Evolutionary conservation across 495 filamentous ascomycete genomes (phyloP).

Genomic region (Hyaloscypha bicolor): DNA sequence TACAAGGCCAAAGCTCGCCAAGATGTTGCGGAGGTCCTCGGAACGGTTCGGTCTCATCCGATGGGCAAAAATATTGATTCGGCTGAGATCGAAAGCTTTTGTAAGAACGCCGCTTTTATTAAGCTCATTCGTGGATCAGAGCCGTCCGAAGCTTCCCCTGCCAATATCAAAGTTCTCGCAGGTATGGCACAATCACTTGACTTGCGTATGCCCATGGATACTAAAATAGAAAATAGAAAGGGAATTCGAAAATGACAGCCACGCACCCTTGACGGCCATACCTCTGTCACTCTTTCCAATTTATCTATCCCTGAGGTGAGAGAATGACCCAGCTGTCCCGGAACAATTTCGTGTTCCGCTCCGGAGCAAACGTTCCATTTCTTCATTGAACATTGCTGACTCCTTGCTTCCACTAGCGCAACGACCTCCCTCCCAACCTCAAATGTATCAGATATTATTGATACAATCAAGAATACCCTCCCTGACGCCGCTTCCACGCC

Average conservation of each 20-base stretch:
- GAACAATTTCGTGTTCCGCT: background rate
- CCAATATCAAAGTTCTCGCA: slow-evolving; percentile 22
- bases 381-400: background rate
- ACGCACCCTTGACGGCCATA: slow-evolving; percentile 37
- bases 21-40: slow-evolving; percentile 77
- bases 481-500: slow-evolving; percentile 48
- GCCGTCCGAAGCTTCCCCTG: slow-evolving; percentile 36
- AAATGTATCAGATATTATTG: slow-evolving; percentile 48
- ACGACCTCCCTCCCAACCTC: slow-evolving; percentile 44
- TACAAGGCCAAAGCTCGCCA: slow-evolving; percentile 87
- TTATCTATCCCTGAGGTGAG: slow-evolving; percentile 67
- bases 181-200: slow-evolving; percentile 18
- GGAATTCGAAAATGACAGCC: slow-evolving; percentile 37
- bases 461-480: slow-evolving; percentile 40
- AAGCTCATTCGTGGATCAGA: slow-evolving; percentile 67
- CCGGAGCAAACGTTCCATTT: background rate
- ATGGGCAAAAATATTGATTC: slow-evolving; percentile 60
- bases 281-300: slow-evolving; percentile 73
- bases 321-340: background rate
- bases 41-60: slow-evolving; percentile 62
- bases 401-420: slow-evolving; percentile 35
- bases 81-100: slow-evolving; percentile 88
- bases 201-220: background rate
- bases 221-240: slow-evolving; percentile 20
- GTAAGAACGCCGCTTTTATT: slow-evolving; percentile 93